Evolutionary conservation across 441 rosid genomes (phyloP).

Genomic region (Arabidopsis lyrata): DNA sequence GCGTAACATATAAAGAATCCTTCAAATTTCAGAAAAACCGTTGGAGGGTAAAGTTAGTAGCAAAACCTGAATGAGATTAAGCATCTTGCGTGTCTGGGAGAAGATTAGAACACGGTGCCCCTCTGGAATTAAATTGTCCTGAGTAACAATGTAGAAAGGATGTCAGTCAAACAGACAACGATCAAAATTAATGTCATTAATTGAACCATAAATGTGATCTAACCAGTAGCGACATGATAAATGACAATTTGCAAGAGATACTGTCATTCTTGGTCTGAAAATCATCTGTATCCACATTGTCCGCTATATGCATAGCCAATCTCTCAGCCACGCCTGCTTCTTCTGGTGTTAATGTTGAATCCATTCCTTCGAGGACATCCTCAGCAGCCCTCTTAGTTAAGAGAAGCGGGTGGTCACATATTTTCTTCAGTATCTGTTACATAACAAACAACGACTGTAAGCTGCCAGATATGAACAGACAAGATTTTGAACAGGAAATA

Average conservation of each 20-base stretch:
- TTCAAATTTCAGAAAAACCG: neutral
- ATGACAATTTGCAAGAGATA: conserved; percentile 92
- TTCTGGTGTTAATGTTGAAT: conserved; percentile 74
- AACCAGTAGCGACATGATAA: conserved; percentile 83
- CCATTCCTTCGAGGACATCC: conserved; percentile 95
- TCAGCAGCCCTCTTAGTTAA: conserved; percentile 99
- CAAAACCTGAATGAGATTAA: conserved; percentile 90
- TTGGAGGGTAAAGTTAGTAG: conserved; percentile 28
- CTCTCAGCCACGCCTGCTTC: conserved; percentile 86
- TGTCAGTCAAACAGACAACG: conserved; percentile 26
- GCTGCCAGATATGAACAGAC: conserved; percentile 27
- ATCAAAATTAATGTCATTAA: conserved; percentile 16
- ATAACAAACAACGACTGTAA: conserved; percentile 32
- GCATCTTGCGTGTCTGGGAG: conserved; percentile 99
- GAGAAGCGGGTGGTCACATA: conserved; percentile 97
- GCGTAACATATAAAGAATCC: conserved; percentile 14
- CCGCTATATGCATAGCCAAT: conserved; percentile 92
- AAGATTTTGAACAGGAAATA: conserved; percentile 21
- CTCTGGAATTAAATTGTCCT: conserved; percentile 82
- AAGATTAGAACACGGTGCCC: conserved; percentile 95
- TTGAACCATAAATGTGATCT: conserved; percentile 43
- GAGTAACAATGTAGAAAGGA: conserved; percentile 37
- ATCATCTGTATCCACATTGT: conserved; percentile 71
- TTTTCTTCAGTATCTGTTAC: conserved; percentile 94
- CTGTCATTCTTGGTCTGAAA: conserved; percentile 82